These are phyloP conservation scores for Larix sibirica DNA, from an alignment of 83 land plant genomes.

Conservation along the genomic window DNA sequence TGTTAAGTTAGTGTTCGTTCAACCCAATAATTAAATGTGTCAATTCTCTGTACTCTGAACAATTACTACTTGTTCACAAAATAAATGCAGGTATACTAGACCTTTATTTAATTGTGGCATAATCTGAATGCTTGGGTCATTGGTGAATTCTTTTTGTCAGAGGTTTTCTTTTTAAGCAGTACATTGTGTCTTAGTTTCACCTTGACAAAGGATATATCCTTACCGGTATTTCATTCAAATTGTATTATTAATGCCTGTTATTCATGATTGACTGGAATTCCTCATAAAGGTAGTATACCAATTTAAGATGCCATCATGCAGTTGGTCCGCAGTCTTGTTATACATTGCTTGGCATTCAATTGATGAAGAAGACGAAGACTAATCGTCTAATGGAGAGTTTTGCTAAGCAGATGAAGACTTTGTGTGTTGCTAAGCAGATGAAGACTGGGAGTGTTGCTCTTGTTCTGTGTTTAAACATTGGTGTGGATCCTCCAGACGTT, in stretches of 20 bases:
- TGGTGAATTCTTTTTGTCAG: not conserved
- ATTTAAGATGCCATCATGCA: not conserved
- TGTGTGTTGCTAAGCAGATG: slow-evolving; percentile 69
- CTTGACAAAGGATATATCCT: not conserved
- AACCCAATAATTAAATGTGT: too few relatives aligned
- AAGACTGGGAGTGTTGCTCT: slow-evolving; percentile 99
- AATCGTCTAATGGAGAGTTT: not conserved
- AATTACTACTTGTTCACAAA: not conserved
- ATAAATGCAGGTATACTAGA: not conserved
- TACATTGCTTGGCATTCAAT: not conserved
- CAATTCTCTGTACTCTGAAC: too few relatives aligned
- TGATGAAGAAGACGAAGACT: too few relatives aligned
- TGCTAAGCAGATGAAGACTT: not conserved
- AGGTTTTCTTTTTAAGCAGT: not conserved
- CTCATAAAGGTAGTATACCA: not conserved
- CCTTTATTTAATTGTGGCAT: not conserved
- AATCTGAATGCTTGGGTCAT: too few relatives aligned
- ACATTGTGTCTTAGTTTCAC: too few relatives aligned
- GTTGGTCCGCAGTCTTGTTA: not conserved
- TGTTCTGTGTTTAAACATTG: slow-evolving; percentile 91
- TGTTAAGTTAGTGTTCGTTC: too few relatives aligned
- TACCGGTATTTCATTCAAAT: not conserved
- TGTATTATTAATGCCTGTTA: too few relatives aligned
- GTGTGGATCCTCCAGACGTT: slow-evolving; percentile 99
- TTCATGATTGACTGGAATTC: not conserved